These are phyloP conservation scores for Metschnikowia kunwiensis DNA, from an alignment of 805 yeast genomes.

Conservation along the genomic window DNA sequence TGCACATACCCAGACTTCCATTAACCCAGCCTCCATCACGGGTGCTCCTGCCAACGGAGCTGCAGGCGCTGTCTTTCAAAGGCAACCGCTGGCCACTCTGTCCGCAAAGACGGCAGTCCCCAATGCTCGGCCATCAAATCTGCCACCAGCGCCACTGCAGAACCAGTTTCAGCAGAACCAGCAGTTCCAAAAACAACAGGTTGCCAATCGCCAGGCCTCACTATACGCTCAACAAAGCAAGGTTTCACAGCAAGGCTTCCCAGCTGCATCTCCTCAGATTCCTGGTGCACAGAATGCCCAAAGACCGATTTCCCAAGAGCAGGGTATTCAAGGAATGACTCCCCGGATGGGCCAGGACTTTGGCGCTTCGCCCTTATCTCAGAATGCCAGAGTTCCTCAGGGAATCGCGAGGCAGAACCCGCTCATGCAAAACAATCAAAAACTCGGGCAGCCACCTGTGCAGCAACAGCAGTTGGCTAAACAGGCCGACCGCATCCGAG, in stretches of 20 bases:
- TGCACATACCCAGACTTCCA: constrained; percentile 27
- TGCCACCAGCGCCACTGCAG: no score
- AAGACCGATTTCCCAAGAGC: constrained; percentile 1
- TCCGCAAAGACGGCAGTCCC: constrained; percentile 1
- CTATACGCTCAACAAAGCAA: constrained; percentile 5
- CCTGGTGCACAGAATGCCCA: constrained; percentile 1
- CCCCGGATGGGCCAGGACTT: constrained; percentile 5
- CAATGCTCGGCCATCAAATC: no score
- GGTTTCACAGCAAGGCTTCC: constrained; percentile 4
- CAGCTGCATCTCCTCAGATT: constrained; percentile 1
- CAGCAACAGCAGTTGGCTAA: constrained; percentile 15
- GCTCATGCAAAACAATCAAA: constrained; percentile 7
- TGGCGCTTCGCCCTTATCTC: constrained; percentile 6
- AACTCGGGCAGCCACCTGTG: constrained; percentile 12
- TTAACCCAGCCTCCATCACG: not conserved
- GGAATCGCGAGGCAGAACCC: constrained; percentile 1
- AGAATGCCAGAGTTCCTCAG: constrained; percentile 6
- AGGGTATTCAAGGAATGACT: not conserved
- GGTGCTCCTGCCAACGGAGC: not conserved
- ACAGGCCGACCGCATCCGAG: constrained; percentile 15
- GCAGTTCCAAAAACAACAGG: constrained; percentile 11
- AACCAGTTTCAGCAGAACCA: constrained; percentile 12
- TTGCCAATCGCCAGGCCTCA: not conserved
- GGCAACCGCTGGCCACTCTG: not conserved
- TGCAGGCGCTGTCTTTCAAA: constrained; percentile 1